These are phyloP conservation scores for Aureobasidium uvarum DNA, from an alignment of 2,329 filamentous ascomycete genomes.

Conservation along the genomic window DNA sequence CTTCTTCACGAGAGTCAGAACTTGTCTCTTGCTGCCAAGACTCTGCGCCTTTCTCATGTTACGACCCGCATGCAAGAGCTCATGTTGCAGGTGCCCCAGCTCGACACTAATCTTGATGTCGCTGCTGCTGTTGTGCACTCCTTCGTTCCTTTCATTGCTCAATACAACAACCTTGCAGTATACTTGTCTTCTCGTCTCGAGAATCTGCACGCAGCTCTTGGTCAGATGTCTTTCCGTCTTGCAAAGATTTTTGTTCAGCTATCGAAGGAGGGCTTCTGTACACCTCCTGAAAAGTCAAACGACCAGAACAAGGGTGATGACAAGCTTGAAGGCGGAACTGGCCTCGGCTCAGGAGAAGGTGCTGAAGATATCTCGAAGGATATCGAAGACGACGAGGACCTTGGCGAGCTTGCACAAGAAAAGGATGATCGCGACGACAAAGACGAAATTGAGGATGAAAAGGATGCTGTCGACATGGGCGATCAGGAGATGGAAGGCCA, in stretches of 20 bases:
- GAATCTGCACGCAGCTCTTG: conserved; percentile 66
- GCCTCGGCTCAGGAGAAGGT: conserved; percentile 90
- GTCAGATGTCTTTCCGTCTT: conserved; percentile 72
- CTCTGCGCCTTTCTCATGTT: conserved; percentile 61
- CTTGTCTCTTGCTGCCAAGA: conserved; percentile 55
- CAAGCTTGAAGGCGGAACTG: conserved; percentile 85
- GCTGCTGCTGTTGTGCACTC: conserved; percentile 60
- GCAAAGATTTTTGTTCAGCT: conserved; percentile 76
- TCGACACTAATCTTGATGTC: conserved; percentile 46
- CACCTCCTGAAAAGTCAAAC: conserved; percentile 71
- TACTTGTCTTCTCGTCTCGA: conserved; percentile 59
- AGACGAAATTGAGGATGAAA: conserved; percentile 69
- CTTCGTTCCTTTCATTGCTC: conserved; percentile 67
- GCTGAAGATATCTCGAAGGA: conserved; percentile 98
- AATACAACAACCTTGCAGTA: conserved; percentile 65
- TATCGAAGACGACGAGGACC: conserved; percentile 86
- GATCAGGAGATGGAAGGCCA: conserved; percentile 90
- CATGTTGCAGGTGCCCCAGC: conserved; percentile 47
- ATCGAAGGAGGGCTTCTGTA: conserved; percentile 84
- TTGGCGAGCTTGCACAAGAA: conserved; percentile 87
- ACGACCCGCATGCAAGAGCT: conserved; percentile 46
- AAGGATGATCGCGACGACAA: conserved; percentile 58
- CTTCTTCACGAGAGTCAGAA: conserved; percentile 52
- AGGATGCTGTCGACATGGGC: conserved; percentile 89
- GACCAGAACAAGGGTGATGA: conserved; percentile 51